Conservation (phyloP, 2,329 filamentous ascomycete genomes). For the Akanthomyces uredinophilus region DNA sequence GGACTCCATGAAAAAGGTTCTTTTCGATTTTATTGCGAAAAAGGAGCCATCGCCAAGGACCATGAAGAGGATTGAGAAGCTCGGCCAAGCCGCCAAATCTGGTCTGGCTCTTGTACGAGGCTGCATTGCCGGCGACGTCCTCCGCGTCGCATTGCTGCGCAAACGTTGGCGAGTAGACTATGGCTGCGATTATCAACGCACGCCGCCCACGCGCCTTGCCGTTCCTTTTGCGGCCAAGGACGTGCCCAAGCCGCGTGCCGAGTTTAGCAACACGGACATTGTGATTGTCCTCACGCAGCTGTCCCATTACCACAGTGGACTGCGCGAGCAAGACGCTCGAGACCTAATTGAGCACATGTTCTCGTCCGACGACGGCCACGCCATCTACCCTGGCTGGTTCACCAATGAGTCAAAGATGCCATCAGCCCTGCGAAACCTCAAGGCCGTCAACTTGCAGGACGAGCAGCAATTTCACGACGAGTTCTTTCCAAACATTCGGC, state of each 20-base stretch:
- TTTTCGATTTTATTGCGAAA: neutral
- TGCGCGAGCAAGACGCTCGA: conserved; percentile 46
- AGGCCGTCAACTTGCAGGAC: conserved; percentile 60
- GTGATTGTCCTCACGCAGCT: conserved; percentile 52
- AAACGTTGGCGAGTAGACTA: conserved; percentile 65
- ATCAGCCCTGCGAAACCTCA: too few relatives aligned
- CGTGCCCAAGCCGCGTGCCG: conserved; percentile 46
- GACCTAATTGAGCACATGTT: conserved; percentile 42
- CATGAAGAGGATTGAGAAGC: neutral
- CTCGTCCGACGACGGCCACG: conserved; percentile 44
- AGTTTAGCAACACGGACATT: conserved; percentile 59
- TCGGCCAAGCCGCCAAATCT: neutral
- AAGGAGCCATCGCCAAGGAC: accelerated
- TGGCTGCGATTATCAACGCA: conserved; percentile 43
- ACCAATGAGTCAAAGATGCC: conserved; percentile 31
- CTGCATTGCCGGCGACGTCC: conserved; percentile 49
- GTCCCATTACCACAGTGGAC: conserved; percentile 52
- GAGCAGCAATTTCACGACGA: conserved; percentile 36
- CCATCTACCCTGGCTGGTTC: conserved; percentile 52
- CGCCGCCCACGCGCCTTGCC: conserved; percentile 41
- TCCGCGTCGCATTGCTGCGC: conserved; percentile 46
- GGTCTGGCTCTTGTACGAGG: conserved; percentile 40
- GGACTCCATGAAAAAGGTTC: neutral
- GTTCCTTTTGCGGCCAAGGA: conserved; percentile 60
- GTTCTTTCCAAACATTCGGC: conserved; percentile 49